Base-by-base conservation (phyloP, 2,329 filamentous ascomycete genomes). In the Epichloe aotearoae region DNA sequence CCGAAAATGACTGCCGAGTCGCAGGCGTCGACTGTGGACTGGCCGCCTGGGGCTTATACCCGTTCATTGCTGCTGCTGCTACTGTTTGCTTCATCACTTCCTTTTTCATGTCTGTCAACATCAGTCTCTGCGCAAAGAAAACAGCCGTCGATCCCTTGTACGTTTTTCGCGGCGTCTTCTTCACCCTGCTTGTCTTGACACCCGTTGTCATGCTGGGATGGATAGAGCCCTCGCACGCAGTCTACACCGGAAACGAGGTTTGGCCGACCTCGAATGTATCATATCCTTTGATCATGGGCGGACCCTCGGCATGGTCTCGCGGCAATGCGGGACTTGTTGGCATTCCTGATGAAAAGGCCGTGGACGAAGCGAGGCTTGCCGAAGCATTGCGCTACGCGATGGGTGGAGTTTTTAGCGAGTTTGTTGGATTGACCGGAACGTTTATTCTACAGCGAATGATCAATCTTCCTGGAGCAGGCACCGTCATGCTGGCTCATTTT, bases 81-180 rank as follows among this genome's bases (percentile, higher is more conserved):
- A 33, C 56, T 3, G 47, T 61, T 20, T 49, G 48, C 40, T 55
- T 47, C 42, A 1, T 54, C 41, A 52, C 52, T 6, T 49, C 53
- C 30, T 30, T 41, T 8, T 14, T 57, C 39, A 52, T 61, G 40
- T 37, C 59, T 5, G 4, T 55, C 41, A 51, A 51, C 23, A 46
- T 54, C 34, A n/a, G 55, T 3, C 19, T 40, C 8, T 55, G 51
- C 12, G 36, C 53, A 17, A 46, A 23, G 20, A 51, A 30, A 15
- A 36, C 36, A 36, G 46, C n/a, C 10, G 34, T 49, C 17, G 51
- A 54, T 14, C 50, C 57, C 8, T 40, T 53, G 5, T 64, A 61
- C 45, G 47, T 64, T 51, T 59, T 62, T 20, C 58, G 55, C 3
- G 53, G 59, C 42, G 33, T 59, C n/a, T 49, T 55, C 20, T 53